Percentiles rank a stretch among this genome's conserved stretches.
These are phyloP conservation scores for Mycena vulgaris DNA, from an alignment of 768 basidiomycete genomes.

Conservation along the genomic window DNA sequence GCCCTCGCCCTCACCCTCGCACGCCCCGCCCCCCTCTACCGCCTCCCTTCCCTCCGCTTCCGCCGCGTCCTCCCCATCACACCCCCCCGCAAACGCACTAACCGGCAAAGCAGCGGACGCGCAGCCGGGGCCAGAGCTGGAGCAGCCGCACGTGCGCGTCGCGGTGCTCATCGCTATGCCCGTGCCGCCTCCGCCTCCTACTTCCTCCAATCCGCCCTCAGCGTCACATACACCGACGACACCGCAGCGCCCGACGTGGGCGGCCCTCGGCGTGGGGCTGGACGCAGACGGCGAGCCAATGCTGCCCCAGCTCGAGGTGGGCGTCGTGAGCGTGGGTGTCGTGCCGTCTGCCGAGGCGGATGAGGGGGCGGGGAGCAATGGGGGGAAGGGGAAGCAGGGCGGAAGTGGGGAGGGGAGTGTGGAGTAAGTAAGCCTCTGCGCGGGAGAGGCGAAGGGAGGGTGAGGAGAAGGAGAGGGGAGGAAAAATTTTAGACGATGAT, in stretches of 20 bases:
- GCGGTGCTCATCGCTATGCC: conserved; percentile 66
- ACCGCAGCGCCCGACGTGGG: neutral
- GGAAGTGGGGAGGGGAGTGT: neutral
- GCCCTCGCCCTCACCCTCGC: conserved; percentile 39
- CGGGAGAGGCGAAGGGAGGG: too few species aligned
- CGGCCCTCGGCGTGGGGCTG: too few species aligned
- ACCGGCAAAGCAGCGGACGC: conserved; percentile 23
- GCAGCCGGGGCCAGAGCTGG: neutral
- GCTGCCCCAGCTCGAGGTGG: conserved; percentile 53
- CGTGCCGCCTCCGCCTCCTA: conserved; percentile 25
- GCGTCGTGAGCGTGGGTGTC: conserved; percentile 44
- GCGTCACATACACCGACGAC: conserved; percentile 8
- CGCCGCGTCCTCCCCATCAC: neutral
- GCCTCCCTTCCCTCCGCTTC: conserved; percentile 4
- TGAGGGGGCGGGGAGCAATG: neutral
- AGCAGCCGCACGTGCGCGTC: conserved; percentile 51
- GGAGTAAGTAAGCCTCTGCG: too few species aligned
- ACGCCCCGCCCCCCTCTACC: conserved; percentile 30
- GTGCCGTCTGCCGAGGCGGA: conserved; percentile 12
- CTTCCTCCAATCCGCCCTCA: conserved; percentile 19
- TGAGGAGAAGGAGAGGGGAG: too few species aligned
- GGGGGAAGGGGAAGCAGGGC: neutral
- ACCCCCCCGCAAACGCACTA: neutral
- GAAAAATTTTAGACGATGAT: too few species aligned
- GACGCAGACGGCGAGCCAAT: conserved; percentile 40